Evolutionary conservation across 768 basidiomycete species (phyloP), one percentile per base, ranked within the genome.

Genomic region (Scleroderma citrinum): DNA sequence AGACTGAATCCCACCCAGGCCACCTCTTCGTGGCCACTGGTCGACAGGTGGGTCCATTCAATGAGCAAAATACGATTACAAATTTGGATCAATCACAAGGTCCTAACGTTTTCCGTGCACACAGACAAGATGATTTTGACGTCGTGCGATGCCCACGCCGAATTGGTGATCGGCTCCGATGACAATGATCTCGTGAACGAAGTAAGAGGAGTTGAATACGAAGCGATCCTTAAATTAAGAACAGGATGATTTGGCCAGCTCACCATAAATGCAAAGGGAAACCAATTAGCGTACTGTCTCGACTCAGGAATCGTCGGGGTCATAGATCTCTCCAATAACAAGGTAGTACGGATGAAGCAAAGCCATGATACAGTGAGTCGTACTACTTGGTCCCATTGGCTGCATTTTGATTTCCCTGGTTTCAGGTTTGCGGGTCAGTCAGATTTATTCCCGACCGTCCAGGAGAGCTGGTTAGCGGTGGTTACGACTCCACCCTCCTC

Each of bases 361-460:
- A 71, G 70, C 47, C 89, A 92, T 59, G 65, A 66, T 7, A 88
- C 72, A 59, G 89, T 91, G 55, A 34, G 79, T 67, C 19, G 11
- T 17, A 29, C 32, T 8, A 26, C 43, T 14, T 5, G 5, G 6
- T 16, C 31, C 49, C 7, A 6, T 36, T n/a, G 24, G 23, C 12
- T 7, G 26, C 14, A 24, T 40, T 44, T 11, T 31, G 38, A 14
- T 21, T 29, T 23, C n/a, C 24, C 50, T 21, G 42, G 26, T 12
- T 49, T 50, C 57, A 91, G 88, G 78, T 92, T 12, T 87, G 85
- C 41, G 81, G 78, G 11, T 75, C 76, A 16, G 80, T 85, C 34
- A 77, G 71, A 51, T 91, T 88, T 61, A 78, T 92, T 50, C 83
- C 86, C 7, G 76, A 76, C 59, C 73, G 87, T 20, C 80, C 85